These are phyloP conservation scores for Aspergillus brasiliensis DNA, from an alignment of 2,329 filamentous ascomycete genomes.

Conservation along the genomic window DNA sequence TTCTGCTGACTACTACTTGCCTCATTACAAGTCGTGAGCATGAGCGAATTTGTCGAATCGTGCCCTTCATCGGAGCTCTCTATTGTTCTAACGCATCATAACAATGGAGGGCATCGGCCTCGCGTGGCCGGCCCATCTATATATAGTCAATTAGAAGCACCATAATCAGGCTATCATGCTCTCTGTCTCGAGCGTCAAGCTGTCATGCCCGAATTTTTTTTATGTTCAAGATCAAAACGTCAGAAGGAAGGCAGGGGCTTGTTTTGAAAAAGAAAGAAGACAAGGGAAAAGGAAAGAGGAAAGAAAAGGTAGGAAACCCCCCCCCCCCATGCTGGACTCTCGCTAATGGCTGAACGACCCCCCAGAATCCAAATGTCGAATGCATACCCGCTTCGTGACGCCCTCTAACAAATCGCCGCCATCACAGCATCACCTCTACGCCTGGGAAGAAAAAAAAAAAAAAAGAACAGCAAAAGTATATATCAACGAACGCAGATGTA, in stretches of 20 bases:
- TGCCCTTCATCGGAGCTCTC: not conserved
- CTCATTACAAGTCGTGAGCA: too few species aligned
- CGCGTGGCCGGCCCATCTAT: constrained; percentile 4
- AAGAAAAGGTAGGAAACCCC: not conserved
- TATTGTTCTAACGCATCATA: not conserved
- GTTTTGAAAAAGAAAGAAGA: too few species aligned
- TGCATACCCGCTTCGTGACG: not conserved
- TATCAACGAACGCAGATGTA: not conserved
- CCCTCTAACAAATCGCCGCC: constrained; percentile 1
- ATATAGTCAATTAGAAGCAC: not conserved
- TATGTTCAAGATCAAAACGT: not conserved
- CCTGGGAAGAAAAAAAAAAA: not conserved
- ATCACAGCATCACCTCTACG: not conserved
- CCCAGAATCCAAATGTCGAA: not conserved
- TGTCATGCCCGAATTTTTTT: not conserved
- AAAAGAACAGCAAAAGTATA: not conserved
- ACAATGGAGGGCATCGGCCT: not conserved
- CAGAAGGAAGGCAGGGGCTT: not conserved
- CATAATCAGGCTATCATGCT: not conserved
- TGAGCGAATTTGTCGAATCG: too few species aligned
- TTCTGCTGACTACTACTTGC: too few species aligned
- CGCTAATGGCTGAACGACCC: not conserved
- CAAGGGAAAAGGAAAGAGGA: not conserved
- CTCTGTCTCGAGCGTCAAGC: not conserved
- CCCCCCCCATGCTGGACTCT: not conserved